Conservation (phyloP, 495 filamentous ascomycete genomes). For the Cetradonia linearis region DNA sequence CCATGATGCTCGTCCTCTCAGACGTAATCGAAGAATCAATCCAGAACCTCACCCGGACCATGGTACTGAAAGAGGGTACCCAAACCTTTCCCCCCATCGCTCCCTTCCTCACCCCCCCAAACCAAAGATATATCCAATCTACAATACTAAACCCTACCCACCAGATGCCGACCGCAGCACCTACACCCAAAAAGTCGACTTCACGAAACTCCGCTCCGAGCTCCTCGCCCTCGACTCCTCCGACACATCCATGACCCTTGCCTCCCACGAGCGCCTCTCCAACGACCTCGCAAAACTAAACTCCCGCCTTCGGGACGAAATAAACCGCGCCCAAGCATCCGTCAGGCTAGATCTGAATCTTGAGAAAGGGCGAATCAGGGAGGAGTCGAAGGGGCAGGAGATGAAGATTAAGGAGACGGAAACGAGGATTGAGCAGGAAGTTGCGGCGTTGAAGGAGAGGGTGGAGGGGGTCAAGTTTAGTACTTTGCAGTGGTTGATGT, state of each 20-base stretch:
- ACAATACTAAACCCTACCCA: neutral
- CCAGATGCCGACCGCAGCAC: constrained; percentile 56
- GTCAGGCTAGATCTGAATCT: constrained; percentile 89
- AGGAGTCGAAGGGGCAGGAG: constrained; percentile 94
- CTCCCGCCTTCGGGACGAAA: constrained; percentile 80
- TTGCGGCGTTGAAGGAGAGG: constrained; percentile 78
- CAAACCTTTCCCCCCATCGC: neutral
- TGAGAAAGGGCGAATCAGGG: constrained; percentile 92
- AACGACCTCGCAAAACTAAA: constrained; percentile 92
- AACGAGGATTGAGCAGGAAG: constrained; percentile 96
- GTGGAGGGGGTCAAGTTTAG: constrained; percentile 96
- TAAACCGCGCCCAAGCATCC: constrained; percentile 82
- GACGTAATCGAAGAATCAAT: constrained; percentile 98
- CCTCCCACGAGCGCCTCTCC: constrained; percentile 82
- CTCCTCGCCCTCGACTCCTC: constrained; percentile 82
- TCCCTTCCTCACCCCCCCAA: neutral
- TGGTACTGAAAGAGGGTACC: constrained; percentile 87
- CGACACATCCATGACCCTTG: constrained; percentile 76
- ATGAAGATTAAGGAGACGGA: constrained; percentile 99
- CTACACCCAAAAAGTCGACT: constrained; percentile 98
- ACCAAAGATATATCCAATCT: no score
- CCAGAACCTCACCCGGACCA: constrained; percentile 93
- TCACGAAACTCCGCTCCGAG: constrained; percentile 95
- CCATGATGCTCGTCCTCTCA: constrained; percentile 94
- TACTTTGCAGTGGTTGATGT: constrained; percentile 95